These are phyloP conservation scores for Trichodelitschia bisporula DNA, from an alignment of 495 filamentous ascomycete species.

Conservation along the genomic window DNA sequence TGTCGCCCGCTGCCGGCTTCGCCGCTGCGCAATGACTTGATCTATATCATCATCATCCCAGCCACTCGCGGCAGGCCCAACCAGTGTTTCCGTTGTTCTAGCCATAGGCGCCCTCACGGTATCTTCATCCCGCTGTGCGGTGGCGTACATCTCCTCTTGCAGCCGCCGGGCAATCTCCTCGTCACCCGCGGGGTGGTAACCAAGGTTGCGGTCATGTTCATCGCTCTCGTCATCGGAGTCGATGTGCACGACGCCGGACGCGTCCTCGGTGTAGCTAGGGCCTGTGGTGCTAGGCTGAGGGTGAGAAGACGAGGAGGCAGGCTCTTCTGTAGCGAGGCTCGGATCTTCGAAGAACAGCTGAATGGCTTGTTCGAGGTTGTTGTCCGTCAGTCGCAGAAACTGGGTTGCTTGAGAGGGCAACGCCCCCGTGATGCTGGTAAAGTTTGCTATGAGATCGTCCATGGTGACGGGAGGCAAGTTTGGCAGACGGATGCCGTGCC, in stretches of 20 bases:
- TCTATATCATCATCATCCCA: no score
- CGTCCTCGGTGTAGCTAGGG: slow-evolving; percentile 17
- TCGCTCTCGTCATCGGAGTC: slow-evolving; percentile 28
- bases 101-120: slow-evolving; percentile 76
- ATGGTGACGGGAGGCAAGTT: slow-evolving; percentile 34
- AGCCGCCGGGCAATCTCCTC: slow-evolving; percentile 76
- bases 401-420: slow-evolving; percentile 39
- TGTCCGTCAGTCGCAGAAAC: slow-evolving; percentile 62
- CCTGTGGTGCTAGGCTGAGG: slow-evolving; percentile 15
- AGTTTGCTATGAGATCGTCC: slow-evolving; percentile 28
- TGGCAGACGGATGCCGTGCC: no score
- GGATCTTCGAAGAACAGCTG: slow-evolving; percentile 72
- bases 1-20: no score
- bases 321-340: slow-evolving; percentile 23
- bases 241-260: slow-evolving; percentile 38
- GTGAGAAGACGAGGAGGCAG: slow-evolving; percentile 14
- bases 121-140: slow-evolving; percentile 21
- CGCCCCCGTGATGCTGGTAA: slow-evolving; percentile 44
- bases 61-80: no score
- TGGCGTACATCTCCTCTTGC: slow-evolving; percentile 67
- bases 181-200: slow-evolving; percentile 39
- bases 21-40: no score
- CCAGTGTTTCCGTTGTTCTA: slow-evolving; percentile 72
- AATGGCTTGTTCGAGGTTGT: slow-evolving; percentile 62
- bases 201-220: neutral